Evolutionary conservation across 371 early-diverging fungal genomes (phyloP).

Genomic region (Mortierella sp.): DNA sequence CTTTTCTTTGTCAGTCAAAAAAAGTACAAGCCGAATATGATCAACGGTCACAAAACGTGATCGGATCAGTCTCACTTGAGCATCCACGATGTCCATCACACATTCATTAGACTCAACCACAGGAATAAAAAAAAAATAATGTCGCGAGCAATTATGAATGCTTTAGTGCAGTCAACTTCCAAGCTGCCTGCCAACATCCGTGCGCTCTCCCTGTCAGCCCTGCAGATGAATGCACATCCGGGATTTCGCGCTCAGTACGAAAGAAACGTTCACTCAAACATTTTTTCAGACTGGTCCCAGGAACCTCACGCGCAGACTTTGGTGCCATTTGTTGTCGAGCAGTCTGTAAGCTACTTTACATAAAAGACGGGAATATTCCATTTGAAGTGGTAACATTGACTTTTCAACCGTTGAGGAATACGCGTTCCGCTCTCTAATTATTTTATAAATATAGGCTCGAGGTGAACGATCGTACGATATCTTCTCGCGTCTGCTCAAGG

Average conservation of each 20-base stretch:
- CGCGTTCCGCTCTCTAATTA: neutral
- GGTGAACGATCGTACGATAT: constrained; percentile 95
- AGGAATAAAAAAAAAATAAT: constrained; percentile 5
- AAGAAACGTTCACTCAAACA: neutral
- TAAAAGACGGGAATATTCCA: neutral
- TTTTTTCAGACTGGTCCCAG: constrained; percentile 50
- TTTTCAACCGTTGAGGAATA: neutral
- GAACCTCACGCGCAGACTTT: constrained; percentile 62
- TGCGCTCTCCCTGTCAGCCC: constrained; percentile 14
- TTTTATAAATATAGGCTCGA: constrained; percentile 62
- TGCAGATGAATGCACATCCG: constrained; percentile 14
- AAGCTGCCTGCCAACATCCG: constrained; percentile 20
- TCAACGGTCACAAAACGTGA: too few species aligned
- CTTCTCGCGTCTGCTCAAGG: constrained; percentile 95
- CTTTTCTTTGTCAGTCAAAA: too few species aligned
- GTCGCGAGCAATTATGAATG: constrained; percentile 29
- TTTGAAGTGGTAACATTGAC: neutral
- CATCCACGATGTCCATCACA: neutral
- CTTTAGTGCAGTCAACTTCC: constrained; percentile 11
- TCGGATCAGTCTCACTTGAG: too few species aligned
- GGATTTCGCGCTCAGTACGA: constrained; percentile 16
- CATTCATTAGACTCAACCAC: neutral
- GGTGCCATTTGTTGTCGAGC: constrained; percentile 79
- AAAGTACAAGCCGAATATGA: too few species aligned
- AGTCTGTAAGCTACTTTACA: constrained; percentile 68